Evolutionary conservation across 2,329 filamentous ascomycete genomes (phyloP), one percentile per base, ranked within the genome.

Genomic region (Aspergillus vadensis): DNA sequence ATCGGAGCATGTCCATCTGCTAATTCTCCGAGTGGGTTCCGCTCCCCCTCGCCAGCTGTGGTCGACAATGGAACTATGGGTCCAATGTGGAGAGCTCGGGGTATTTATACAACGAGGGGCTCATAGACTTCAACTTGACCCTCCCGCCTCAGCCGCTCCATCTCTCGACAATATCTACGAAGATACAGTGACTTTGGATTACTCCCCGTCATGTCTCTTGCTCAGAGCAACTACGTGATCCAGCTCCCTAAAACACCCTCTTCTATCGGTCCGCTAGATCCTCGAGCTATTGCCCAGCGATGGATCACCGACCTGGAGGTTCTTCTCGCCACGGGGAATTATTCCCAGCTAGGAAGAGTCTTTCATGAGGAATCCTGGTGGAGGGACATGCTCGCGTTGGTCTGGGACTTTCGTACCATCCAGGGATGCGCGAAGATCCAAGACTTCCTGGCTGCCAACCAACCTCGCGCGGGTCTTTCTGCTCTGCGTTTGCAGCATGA

Each of bases 311-410:
- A 61, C 2, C 61, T 77, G 3, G 67, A 73, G 19, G 50, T 54
- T 6, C 64, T 68, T n/a, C 65, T 76, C 1, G 58, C 63, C 5
- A 60, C 25, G 3, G 63, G 61, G 17, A 62, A 65, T 12, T 59
- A 58, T 12, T 51, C 67, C 12, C 58, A 65, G 3, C 53, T 73
- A 10, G 30, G 60, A 23, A 32, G 57, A 1, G 63, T 79, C 5
- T 75, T 79, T 51, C 74, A 77, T 14, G 43, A 65, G 17, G 75
- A 77, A n/a, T 76, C 76, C 9, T 78, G 75, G 72, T 78, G 76
- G 74, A 72, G 77, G 4, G 77, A 79, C 32, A 74, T 76, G 64
- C 65, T 78, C n/a, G 71, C 71, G 6, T 62, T 79, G 12, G 72
- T 74, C 43, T 79, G 77, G 77, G 73, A 78, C 39, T 69, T 77